phyloP scores from a whole-genome alignment of 73 alveolate species.

The Durusdinium trenchii region DNA sequence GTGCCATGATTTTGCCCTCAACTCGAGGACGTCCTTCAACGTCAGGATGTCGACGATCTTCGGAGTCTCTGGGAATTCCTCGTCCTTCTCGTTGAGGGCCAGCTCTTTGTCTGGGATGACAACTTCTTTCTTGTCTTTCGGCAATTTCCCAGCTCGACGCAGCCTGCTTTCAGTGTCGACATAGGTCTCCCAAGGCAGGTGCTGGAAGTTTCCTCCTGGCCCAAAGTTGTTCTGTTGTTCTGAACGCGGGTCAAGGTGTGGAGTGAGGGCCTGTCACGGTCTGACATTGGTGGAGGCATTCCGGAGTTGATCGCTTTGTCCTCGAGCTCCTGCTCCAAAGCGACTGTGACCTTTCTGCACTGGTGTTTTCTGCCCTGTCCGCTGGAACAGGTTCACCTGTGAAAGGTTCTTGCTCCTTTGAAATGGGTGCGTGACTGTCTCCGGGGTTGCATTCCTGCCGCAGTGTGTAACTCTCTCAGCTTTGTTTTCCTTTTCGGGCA shows the following conservation, averaged over 20 bases:
- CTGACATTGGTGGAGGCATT: neutral
- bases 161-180: neutral
- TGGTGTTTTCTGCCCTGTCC: no score
- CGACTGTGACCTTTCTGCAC: neutral
- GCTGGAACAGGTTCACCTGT: no score
- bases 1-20: neutral
- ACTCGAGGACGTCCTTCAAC: neutral
- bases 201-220: neutral
- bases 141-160: neutral
- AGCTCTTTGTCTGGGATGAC: neutral
- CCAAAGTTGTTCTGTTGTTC: neutral
- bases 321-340: neutral
- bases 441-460: no score
- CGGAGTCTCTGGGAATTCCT: neutral
- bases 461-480: no score
- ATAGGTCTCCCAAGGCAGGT: neutral
- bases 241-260: neutral
- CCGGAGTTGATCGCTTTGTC: neutral
- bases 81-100: neutral
- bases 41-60: neutral
- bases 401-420: no score
- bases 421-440: no score
- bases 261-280: neutral
- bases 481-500: no score
- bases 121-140: neutral